These are phyloP conservation scores for Emergomyces africanus DNA, from an alignment of 2,329 filamentous ascomycete genomes.

Conservation along the genomic window DNA sequence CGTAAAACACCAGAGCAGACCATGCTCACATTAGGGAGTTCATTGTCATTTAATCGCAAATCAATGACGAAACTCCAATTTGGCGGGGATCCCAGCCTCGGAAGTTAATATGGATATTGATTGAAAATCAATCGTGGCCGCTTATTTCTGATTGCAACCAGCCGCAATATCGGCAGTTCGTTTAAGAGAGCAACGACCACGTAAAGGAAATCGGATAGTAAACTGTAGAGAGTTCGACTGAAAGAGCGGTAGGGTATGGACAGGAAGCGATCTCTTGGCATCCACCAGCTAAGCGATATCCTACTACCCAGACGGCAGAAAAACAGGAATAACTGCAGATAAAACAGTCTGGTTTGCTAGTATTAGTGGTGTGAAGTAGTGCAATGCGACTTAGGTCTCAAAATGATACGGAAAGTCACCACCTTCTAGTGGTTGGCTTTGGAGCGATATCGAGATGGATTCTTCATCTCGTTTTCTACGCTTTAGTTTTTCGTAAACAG, in stretches of 20 bases:
- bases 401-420: not conserved
- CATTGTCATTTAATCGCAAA: not conserved
- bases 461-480: not conserved
- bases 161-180: not conserved
- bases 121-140: not conserved
- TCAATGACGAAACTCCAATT: not conserved
- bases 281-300: not conserved
- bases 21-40: not conserved
- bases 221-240: not conserved
- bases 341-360: not conserved
- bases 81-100: not conserved
- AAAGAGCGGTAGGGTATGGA: not conserved
- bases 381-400: not conserved
- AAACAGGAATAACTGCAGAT: not conserved
- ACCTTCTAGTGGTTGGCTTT: not conserved
- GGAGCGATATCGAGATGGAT: not conserved
- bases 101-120: not conserved
- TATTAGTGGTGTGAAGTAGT: not conserved
- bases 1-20: not conserved
- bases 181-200: not conserved
- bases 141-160: not conserved
- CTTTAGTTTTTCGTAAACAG: not conserved
- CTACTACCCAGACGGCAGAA: not conserved
- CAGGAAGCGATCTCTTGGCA: not conserved
- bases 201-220: not conserved